These are phyloP conservation scores for Hanseniaspora thailandica DNA, from an alignment of 805 yeast species.

Conservation along the genomic window DNA sequence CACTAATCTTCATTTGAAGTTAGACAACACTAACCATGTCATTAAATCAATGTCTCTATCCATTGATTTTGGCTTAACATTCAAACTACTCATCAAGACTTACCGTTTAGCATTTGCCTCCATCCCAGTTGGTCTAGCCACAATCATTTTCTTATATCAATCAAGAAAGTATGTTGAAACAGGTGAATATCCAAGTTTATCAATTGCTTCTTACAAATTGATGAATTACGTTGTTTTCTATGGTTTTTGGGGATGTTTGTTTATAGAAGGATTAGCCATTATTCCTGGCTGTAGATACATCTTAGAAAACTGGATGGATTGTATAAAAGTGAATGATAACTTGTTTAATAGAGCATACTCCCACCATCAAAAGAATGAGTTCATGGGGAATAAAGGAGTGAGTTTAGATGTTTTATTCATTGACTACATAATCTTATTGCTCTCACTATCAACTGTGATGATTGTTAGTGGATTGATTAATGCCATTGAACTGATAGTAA, in stretches of 20 bases:
- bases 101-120: conserved; percentile 67
- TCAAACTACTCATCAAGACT: conserved; percentile 59
- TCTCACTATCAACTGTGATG: not conserved
- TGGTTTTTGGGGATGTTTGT: conserved; percentile 16
- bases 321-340: conserved; percentile 30
- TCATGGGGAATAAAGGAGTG: conserved; percentile 1
- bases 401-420: not conserved
- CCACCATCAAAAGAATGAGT: conserved; percentile 4
- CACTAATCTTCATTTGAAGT: conserved; percentile 47
- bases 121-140: conserved; percentile 49
- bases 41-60: conserved; percentile 17
- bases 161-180: conserved; percentile 21
- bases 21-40: conserved; percentile 21
- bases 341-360: not conserved
- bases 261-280: conserved; percentile 28
- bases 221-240: conserved; percentile 16
- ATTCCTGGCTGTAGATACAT: conserved; percentile 27
- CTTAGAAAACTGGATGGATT: conserved; percentile 39
- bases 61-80: conserved; percentile 32
- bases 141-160: conserved; percentile 27
- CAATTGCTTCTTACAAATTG: conserved; percentile 35
- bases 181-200: conserved; percentile 34
- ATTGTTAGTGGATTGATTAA: not conserved
- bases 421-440: conserved; percentile 4
- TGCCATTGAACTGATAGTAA: not conserved